phyloP scores from a whole-genome alignment of 768 basidiomycete species.

The Lentinula raphanica region DNA sequence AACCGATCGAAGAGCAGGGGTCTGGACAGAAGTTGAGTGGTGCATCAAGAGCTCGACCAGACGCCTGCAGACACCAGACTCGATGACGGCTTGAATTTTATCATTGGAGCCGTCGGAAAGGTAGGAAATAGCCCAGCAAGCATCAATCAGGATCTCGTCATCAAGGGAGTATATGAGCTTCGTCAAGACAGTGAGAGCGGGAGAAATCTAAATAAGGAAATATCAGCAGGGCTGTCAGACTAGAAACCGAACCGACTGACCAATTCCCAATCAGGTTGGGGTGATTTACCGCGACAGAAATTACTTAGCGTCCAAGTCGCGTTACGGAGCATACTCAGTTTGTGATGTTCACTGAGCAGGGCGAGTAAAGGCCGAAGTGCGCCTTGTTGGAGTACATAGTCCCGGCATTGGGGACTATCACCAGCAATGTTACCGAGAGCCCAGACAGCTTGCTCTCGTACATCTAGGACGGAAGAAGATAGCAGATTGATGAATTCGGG shows the following conservation, averaged over 20 bases:
- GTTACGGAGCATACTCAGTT: constrained; percentile 96
- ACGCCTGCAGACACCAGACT: constrained; percentile 94
- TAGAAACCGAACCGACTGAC: constrained; percentile 40
- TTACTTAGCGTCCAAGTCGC: constrained; percentile 99
- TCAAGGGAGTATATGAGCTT: constrained; percentile 99
- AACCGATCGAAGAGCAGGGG: constrained; percentile 95
- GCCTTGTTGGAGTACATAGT: constrained; percentile 91
- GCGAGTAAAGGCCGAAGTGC: constrained; percentile 89
- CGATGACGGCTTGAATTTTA: constrained; percentile 99
- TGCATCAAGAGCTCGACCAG: constrained; percentile 97
- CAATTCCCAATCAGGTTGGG: constrained; percentile 97
- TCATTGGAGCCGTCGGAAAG: constrained; percentile 98
- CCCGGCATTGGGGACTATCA: constrained; percentile 95
- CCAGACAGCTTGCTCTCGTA: constrained; percentile 99
- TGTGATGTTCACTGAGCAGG: constrained; percentile 92
- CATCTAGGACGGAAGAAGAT: constrained; percentile 91
- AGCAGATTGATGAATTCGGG: constrained; percentile 96
- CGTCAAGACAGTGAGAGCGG: constrained; percentile 92
- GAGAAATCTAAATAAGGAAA: constrained; percentile 70
- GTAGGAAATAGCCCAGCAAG: constrained; percentile 99
- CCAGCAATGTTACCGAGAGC: constrained; percentile 99
- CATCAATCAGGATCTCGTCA: constrained; percentile 98
- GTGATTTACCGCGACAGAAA: constrained; percentile 97
- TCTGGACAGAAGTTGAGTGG: constrained; percentile 92
- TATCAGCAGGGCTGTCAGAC: constrained; percentile 14